phyloP scores from a whole-genome alignment of 768 basidiomycete genomes.

The Mycena vulgaris region DNA sequence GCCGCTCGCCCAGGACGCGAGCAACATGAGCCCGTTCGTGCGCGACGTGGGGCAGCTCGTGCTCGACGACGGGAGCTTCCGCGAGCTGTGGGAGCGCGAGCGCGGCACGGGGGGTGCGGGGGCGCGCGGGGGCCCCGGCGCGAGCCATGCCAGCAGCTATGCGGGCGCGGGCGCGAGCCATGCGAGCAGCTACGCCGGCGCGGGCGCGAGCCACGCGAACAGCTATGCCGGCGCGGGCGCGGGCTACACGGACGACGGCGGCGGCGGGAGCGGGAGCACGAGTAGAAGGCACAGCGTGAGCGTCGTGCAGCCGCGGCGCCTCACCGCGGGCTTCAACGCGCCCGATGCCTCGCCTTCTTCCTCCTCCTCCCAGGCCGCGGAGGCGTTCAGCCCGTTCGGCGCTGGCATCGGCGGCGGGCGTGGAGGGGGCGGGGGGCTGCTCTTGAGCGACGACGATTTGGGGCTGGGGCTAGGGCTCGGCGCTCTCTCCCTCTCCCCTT shows the following conservation, averaged over 20 bases:
- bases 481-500: too few species aligned
- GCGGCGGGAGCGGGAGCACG: conserved; percentile 80
- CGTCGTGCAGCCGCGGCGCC: conserved; percentile 80
- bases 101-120: conserved; percentile 47
- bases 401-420: too few species aligned
- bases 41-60: conserved; percentile 86
- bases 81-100: conserved; percentile 79
- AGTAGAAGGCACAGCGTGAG: conserved; percentile 89
- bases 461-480: conserved; percentile 52
- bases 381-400: too few species aligned
- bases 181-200: too few species aligned
- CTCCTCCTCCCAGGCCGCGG: neutral
- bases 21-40: conserved; percentile 91
- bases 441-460: conserved; percentile 87
- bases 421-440: conserved; percentile 67
- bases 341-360: conserved; percentile 7
- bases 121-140: conserved; percentile 49
- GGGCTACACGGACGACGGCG: neutral
- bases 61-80: conserved; percentile 74
- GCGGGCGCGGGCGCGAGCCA: neutral
- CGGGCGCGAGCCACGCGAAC: neutral
- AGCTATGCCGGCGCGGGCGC: neutral
- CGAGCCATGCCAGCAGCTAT: too few species aligned
- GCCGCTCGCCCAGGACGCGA: conserved; percentile 66
- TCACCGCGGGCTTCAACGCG: conserved; percentile 46